Conservation (phyloP, 1,284 basidiomycete genomes). For the Rhodofomes roseus region DNA sequence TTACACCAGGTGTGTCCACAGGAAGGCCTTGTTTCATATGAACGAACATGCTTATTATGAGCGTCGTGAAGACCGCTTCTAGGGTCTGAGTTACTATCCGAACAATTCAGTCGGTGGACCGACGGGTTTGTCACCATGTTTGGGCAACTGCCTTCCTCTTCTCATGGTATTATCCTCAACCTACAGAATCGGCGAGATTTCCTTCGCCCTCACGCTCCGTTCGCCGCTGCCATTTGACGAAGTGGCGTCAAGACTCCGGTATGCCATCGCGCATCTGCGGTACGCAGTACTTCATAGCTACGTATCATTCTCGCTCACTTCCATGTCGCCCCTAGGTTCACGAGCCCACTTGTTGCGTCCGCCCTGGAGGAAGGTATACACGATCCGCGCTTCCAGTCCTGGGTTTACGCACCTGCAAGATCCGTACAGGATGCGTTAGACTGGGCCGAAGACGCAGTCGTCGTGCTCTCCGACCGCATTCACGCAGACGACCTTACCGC, state of each 20-base stretch:
- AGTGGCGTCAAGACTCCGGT: not conserved
- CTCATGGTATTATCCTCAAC: no score
- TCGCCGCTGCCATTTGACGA: not conserved
- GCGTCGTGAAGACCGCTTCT: not conserved
- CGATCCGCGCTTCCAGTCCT: not conserved
- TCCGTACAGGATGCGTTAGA: not conserved
- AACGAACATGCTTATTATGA: not conserved
- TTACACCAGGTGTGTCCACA: not conserved
- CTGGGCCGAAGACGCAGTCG: not conserved
- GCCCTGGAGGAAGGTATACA: not conserved
- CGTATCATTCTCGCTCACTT: not conserved
- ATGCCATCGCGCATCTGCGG: not conserved
- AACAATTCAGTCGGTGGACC: not conserved
- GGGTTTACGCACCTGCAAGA: not conserved
- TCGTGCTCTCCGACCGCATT: not conserved
- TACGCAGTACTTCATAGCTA: not conserved
- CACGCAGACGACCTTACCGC: conserved; percentile 3
- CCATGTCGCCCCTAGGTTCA: not conserved
- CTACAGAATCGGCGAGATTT: not conserved
- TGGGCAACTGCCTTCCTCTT: not conserved
- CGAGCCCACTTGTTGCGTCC: not conserved
- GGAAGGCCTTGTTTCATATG: no score
- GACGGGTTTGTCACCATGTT: not conserved
- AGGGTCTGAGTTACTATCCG: not conserved
- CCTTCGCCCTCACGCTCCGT: not conserved